Percentiles rank a stretch among this genome's conserved stretches.
These are phyloP conservation scores for Dendrobium huoshanense DNA, from an alignment of 106 monocot genomes.

Conservation along the genomic window DNA sequence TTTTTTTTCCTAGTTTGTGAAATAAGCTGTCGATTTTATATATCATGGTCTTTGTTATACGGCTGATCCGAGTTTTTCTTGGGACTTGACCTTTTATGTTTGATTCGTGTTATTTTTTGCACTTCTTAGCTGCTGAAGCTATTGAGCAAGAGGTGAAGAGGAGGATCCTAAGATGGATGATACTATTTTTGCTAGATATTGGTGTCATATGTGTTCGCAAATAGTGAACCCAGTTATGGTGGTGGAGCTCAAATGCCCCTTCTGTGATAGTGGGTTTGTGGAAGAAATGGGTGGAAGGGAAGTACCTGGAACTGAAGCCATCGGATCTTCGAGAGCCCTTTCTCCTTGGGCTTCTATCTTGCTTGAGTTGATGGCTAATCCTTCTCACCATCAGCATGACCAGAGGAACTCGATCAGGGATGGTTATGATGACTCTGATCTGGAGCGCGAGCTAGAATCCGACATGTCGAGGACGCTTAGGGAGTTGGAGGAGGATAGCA, in stretches of 20 bases:
- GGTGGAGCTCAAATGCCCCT: slow-evolving; percentile 40
- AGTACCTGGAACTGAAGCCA: neutral
- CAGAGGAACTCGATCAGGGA: neutral
- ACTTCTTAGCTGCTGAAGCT: neutral
- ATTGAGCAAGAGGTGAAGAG: neutral
- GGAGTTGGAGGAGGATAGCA: neutral
- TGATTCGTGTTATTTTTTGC: neutral
- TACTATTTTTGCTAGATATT: slow-evolving; percentile 16
- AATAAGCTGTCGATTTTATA: neutral
- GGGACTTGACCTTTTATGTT: neutral
- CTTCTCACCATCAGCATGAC: slow-evolving; percentile 9
- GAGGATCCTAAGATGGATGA: slow-evolving; percentile 19
- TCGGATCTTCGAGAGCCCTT: slow-evolving; percentile 9
- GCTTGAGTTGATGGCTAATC: slow-evolving; percentile 24
- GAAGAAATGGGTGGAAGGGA: slow-evolving; percentile 28
- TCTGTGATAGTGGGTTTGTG: slow-evolving; percentile 37
- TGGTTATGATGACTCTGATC: slow-evolving; percentile 1
- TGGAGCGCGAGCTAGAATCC: slow-evolving; percentile 1
- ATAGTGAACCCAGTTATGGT: slow-evolving; percentile 28
- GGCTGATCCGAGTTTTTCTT: neutral
- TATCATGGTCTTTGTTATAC: neutral
- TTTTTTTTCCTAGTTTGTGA: too few relatives aligned
- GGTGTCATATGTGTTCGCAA: slow-evolving; percentile 38
- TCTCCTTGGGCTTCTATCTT: slow-evolving; percentile 33
- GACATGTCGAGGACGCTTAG: neutral